phyloP scores from a whole-genome alignment of 805 yeast species.

The Jamesozyma gamospora region DNA sequence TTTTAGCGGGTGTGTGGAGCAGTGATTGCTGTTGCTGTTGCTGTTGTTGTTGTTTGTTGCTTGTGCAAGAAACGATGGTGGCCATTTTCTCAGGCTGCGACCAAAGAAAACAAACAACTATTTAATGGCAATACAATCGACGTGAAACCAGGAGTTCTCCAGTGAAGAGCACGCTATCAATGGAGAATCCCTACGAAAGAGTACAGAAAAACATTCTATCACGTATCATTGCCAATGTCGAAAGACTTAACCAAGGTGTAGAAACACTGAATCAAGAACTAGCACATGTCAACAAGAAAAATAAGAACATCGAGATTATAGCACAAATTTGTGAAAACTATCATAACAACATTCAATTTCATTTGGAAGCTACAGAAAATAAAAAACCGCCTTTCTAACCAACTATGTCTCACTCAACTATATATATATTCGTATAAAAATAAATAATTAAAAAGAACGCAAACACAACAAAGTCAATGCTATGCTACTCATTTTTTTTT shows the following conservation, averaged over 20 bases:
- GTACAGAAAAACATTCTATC: slow-evolving; percentile 66
- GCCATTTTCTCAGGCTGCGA: too few species aligned
- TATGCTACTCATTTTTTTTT: too few species aligned
- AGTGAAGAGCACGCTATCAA: slow-evolving; percentile 15
- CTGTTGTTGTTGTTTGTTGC: too few species aligned
- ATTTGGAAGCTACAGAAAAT: slow-evolving; percentile 56
- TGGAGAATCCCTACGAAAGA: slow-evolving; percentile 85
- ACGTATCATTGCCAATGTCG: slow-evolving; percentile 71
- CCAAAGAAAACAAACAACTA: too few species aligned
- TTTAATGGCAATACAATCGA: neutral
- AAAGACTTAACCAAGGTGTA: slow-evolving; percentile 62
- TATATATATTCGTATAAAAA: too few species aligned
- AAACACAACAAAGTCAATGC: too few species aligned
- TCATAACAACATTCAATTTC: slow-evolving; percentile 58
- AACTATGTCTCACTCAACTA: too few species aligned
- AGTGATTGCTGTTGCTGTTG: too few species aligned
- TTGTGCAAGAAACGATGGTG: too few species aligned
- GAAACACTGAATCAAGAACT: slow-evolving; percentile 52
- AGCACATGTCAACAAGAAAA: slow-evolving; percentile 50
- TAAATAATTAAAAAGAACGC: too few species aligned
- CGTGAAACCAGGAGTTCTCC: neutral
- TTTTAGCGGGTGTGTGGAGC: too few species aligned
- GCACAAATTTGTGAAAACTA: slow-evolving; percentile 76
- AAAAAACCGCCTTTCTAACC: slow-evolving; percentile 27
- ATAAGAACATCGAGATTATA: slow-evolving; percentile 59